Base-by-base conservation (phyloP, 768 basidiomycete genomes). In the Mrakia hoshinonis region DNA sequence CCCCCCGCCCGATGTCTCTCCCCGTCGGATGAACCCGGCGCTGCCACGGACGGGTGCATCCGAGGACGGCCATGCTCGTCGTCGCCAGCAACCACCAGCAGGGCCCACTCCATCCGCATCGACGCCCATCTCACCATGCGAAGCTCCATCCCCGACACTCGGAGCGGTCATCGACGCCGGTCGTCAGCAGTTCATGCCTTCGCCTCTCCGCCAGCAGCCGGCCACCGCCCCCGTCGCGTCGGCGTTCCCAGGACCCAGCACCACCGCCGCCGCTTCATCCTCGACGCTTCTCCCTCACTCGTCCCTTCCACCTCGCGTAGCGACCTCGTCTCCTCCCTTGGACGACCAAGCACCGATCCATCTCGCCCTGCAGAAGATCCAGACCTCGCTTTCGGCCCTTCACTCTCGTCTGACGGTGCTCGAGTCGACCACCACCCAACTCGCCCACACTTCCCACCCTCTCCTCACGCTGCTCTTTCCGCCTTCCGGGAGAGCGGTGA, bases 361-460 rank as follows among this genome's bases (percentile, higher is more conserved):
- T 43, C 43, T 51, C 61, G 69, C 69, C 34, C 69, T 70, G 20
- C 60, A 70, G 51, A 46, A 49, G 29, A 70, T 70, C 29, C 69
- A 70, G 51, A 51, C 62, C 20, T 62, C 58, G 48, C 62, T 70
- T n/a, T 64, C 61, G 18, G 69, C 61, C 22, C 51, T 70, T 12
- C 69, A 70, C 52, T 60, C 61, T 11, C 61, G 69, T 15, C 49
- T 70, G 29, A 47, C 58, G 60, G 38, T 48, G 47, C 69, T 70
- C 62, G 69, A 70, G 39, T 29, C 61, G n/a, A 61, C 69, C 1
- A 63, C 69, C 18, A 39, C 60, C 22, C 24, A 12, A 2, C 58
- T 63, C 1, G 34, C 61, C 1, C 62, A 69, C 55, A 58, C 49
- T 5, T 26, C 61, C 46, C 61, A 70, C 26, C 69, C 69, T 1